Evolutionary conservation across 176 grass and related monocot species (phyloP).

Genomic region (Carex littledalei): DNA sequence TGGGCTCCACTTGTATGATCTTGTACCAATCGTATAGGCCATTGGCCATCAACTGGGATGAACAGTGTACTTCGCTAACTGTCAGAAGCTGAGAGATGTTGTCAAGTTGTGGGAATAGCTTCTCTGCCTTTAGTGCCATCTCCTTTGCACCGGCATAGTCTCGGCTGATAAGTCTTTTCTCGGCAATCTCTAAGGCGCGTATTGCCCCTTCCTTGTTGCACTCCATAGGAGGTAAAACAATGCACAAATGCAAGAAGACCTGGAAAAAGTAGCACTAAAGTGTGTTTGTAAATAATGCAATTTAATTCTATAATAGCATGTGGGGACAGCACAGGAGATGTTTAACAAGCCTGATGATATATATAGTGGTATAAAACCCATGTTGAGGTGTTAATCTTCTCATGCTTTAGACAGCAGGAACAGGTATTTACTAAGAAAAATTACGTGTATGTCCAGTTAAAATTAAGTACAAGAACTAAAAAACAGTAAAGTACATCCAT

Average conservation of each 20-base stretch:
- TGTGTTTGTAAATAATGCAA: background rate
- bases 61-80: slow-evolving; percentile 72
- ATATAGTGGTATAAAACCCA: background rate
- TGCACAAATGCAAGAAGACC: background rate
- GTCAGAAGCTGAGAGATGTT: slow-evolving; percentile 58
- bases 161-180: slow-evolving; percentile 49
- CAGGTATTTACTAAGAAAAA: background rate
- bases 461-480: background rate
- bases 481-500: background rate
- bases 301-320: slow-evolving; percentile 17
- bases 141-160: slow-evolving; percentile 65
- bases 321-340: background rate
- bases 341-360: background rate
- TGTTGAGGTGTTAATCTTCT: background rate
- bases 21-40: slow-evolving; percentile 54
- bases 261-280: background rate
- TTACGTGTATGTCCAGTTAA: background rate
- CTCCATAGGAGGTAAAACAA: slow-evolving; percentile 4
- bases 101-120: slow-evolving; percentile 70
- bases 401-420: background rate
- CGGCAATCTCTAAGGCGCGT: slow-evolving; percentile 56
- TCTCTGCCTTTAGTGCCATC: slow-evolving; percentile 58
- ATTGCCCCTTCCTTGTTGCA: slow-evolving; percentile 80
- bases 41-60: slow-evolving; percentile 45
- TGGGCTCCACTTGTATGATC: slow-evolving; percentile 67